These are phyloP conservation scores for Eucalyptus lansdowneana DNA, from an alignment of 345 rosid species.

Conservation along the genomic window DNA sequence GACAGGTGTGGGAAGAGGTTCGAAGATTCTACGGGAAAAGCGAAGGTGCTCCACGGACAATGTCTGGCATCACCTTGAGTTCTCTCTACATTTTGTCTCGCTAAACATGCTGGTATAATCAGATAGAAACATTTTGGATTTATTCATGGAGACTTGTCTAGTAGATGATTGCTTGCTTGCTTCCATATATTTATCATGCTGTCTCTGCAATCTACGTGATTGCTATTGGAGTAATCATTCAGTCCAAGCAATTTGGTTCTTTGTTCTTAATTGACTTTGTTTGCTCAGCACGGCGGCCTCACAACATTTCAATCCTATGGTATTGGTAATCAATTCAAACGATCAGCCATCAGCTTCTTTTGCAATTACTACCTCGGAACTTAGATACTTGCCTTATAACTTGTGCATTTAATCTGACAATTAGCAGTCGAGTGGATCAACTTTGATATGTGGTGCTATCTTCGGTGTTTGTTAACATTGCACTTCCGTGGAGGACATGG, in stretches of 20 bases:
- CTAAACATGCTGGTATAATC: not conserved
- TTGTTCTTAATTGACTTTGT: not conserved
- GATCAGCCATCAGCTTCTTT: not conserved
- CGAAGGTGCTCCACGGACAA: not conserved
- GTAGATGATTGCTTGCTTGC: not conserved
- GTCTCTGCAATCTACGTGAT: not conserved
- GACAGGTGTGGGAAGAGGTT: conserved; percentile 10
- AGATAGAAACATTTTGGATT: too few species aligned
- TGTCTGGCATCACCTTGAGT: not conserved
- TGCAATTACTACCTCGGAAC: not conserved
- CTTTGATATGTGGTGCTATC: too few species aligned
- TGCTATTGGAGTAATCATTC: not conserved
- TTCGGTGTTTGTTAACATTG: too few species aligned
- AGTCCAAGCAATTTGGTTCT: not conserved
- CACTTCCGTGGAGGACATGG: too few species aligned
- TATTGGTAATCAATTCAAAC: not conserved
- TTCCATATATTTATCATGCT: not conserved
- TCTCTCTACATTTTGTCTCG: not conserved
- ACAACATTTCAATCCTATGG: not conserved
- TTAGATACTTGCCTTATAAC: too few species aligned
- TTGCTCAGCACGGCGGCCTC: not conserved
- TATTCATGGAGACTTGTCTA: accelerated
- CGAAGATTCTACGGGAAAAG: not conserved
- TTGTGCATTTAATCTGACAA: too few species aligned
- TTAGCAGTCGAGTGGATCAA: too few species aligned